phyloP scores from a whole-genome alignment of 1,139 yeast genomes.

The Yamadazyma dendronema region DNA sequence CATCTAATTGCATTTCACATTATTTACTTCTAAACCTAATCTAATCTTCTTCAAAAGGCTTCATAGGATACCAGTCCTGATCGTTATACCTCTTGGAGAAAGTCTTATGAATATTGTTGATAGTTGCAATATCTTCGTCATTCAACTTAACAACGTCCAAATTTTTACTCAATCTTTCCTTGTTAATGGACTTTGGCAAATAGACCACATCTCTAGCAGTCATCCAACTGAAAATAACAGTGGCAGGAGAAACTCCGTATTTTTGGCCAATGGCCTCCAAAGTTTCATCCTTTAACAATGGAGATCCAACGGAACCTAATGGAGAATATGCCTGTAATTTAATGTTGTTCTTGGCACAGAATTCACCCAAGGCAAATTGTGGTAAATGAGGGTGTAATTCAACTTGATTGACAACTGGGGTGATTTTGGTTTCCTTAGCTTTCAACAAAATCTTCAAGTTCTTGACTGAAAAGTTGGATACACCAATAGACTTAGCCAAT shows the following conservation, averaged over 20 bases:
- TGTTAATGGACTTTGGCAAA: conserved; percentile 71
- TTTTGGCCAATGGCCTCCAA: conserved; percentile 53
- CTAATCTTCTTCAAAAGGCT: conserved; percentile 14
- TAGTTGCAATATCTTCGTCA: conserved; percentile 50
- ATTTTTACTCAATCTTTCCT: conserved; percentile 58
- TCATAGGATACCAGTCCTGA: conserved; percentile 35
- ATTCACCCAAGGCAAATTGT: conserved; percentile 60
- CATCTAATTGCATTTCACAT: neutral
- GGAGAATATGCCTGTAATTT: conserved; percentile 76
- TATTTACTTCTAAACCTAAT: neutral
- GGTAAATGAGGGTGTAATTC: conserved; percentile 76
- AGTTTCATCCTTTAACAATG: conserved; percentile 51
- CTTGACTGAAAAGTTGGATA: conserved; percentile 64
- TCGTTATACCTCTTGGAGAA: conserved; percentile 50
- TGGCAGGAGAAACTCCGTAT: conserved; percentile 55
- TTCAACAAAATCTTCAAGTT: conserved; percentile 41
- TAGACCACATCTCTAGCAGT: conserved; percentile 64
- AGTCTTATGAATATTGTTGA: conserved; percentile 42
- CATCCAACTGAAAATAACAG: conserved; percentile 69
- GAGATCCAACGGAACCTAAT: conserved; percentile 67
- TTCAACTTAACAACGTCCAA: conserved; percentile 48
- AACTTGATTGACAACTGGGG: conserved; percentile 72
- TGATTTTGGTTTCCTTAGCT: conserved; percentile 37
- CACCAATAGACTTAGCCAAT: conserved; percentile 68
- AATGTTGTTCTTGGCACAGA: conserved; percentile 53